phyloP scores from a whole-genome alignment of 1,139 yeast species.

The Nakaseomyces bracarensis region DNA sequence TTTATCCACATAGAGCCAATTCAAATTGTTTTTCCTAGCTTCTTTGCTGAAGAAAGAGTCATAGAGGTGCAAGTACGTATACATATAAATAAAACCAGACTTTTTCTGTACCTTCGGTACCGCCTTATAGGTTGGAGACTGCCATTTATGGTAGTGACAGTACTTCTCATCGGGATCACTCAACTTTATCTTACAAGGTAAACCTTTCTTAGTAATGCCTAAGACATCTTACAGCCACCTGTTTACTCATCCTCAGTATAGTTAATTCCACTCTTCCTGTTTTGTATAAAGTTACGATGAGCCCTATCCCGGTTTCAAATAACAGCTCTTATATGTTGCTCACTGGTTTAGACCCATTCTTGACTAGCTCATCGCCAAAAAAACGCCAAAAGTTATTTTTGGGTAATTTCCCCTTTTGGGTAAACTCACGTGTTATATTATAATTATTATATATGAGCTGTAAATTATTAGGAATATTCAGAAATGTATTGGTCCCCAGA shows the following conservation, averaged over 20 bases:
- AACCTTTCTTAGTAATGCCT: slow-evolving; percentile 24
- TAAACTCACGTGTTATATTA: too few species aligned
- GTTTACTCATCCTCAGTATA: background rate
- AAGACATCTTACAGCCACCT: slow-evolving; percentile 18
- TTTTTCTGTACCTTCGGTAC: slow-evolving; percentile 5
- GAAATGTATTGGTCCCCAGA: too few species aligned
- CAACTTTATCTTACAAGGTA: slow-evolving; percentile 18
- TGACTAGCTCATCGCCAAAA: too few species aligned
- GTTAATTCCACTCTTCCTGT: too few species aligned
- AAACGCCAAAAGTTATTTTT: too few species aligned
- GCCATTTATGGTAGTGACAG: slow-evolving; percentile 18
- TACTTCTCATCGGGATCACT: slow-evolving; percentile 9
- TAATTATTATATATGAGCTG: too few species aligned
- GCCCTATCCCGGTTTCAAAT: too few species aligned
- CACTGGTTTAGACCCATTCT: too few species aligned
- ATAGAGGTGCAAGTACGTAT: slow-evolving; percentile 25
- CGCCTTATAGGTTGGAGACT: slow-evolving; percentile 10
- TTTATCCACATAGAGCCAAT: slow-evolving; percentile 25
- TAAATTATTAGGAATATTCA: too few species aligned
- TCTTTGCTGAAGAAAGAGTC: slow-evolving; percentile 14
- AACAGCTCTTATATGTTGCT: too few species aligned
- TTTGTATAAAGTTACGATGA: too few species aligned
- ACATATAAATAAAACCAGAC: slow-evolving; percentile 28
- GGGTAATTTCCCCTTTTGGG: too few species aligned
- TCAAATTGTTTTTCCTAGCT: slow-evolving; percentile 9